Evolutionary conservation across 1,284 basidiomycete genomes (phyloP), one percentile per base, ranked within the genome.

Genomic region (Tilletia setariae): DNA sequence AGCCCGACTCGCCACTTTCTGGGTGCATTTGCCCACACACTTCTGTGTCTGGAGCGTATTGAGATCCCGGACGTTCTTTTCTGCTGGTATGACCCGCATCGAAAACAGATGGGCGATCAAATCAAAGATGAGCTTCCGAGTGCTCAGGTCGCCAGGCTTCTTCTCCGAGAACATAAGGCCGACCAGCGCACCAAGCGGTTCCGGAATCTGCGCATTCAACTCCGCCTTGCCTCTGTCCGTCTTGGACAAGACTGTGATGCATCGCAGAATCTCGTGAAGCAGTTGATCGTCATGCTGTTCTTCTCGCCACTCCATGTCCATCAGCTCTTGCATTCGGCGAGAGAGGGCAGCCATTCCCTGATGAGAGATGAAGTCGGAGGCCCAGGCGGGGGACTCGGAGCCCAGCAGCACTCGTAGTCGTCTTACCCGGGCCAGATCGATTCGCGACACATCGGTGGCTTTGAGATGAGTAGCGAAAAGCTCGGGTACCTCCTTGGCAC

Each of bases 241-340:
- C 0, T 94, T 94, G 0, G 90, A 89, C 1, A 99, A 86, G 0
- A 92, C 95, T 82, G 96, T 96, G 83, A 98, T 88, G 84, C 94
- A 97, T 2, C 94, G 89, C 32, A 98, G 85, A 0, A 98, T 85
- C 82, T 98, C 95, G 76, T 95, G 90, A 8, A 99, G 86, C 62
- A 96, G 86, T 81, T 94, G 90, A 81, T 98, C 96, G 79, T 97
- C 95, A 76, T 96, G 94, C 81, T 97, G 94, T 82, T 99, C 95
- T 83, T 98, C 95, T 72, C 94, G 89, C 95, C 95, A 99, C 84
- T 98, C 95, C 63, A 98, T 88, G 73, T 93, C 90, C 0, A 98
- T 86, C 11, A 98, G 86, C 82, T 98, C 95, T 71, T 93, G 91
- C n/a, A 98, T 84, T 61, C 93, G 87, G 0, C 89, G 90, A 28